Evolutionary conservation across 768 basidiomycete genomes (phyloP).

Genomic region (Crucibulum laeve): DNA sequence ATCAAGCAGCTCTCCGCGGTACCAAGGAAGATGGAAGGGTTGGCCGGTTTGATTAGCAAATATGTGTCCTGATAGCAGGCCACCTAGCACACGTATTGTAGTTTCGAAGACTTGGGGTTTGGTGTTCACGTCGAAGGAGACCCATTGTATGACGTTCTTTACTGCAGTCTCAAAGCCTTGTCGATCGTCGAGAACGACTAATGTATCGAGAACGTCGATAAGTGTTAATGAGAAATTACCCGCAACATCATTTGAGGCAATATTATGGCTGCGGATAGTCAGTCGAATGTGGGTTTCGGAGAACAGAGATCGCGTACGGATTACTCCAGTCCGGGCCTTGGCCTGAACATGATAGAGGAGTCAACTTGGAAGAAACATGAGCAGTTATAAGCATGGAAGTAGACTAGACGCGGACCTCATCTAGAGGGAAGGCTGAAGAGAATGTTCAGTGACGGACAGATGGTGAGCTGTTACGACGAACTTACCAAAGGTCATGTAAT

Average conservation of each 20-base stretch:
- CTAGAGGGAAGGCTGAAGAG: constrained; percentile 70
- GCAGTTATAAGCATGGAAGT: constrained; percentile 1
- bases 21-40: constrained; percentile 80
- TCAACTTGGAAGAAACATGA: constrained; percentile 48
- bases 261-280: constrained; percentile 48
- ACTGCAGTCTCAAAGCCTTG: constrained; percentile 83
- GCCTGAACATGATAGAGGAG: constrained; percentile 82
- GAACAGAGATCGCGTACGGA: constrained; percentile 48
- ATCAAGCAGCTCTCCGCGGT: constrained; percentile 70
- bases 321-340: constrained; percentile 85
- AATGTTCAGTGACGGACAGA: constrained; percentile 4
- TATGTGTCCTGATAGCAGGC: constrained; percentile 81
- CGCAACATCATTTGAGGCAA: constrained; percentile 86
- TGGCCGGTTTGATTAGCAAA: constrained; percentile 66
- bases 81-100: constrained; percentile 91
- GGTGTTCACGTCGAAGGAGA: constrained; percentile 90
- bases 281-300: constrained; percentile 2
- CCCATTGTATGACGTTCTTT: constrained; percentile 72
- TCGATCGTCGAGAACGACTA: constrained; percentile 83
- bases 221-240: constrained; percentile 90
- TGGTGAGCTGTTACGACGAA: constrained; percentile 1
- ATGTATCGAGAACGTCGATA: constrained; percentile 79
- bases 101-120: constrained; percentile 99
- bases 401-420: constrained; percentile 51
- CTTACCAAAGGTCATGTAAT: constrained; percentile 82